A percentile compares a stretch with the other conserved stretches of the same genome.
Evolutionary conservation across 495 filamentous ascomycete species (phyloP).

Genomic region (Margaritispora aquatica): DNA sequence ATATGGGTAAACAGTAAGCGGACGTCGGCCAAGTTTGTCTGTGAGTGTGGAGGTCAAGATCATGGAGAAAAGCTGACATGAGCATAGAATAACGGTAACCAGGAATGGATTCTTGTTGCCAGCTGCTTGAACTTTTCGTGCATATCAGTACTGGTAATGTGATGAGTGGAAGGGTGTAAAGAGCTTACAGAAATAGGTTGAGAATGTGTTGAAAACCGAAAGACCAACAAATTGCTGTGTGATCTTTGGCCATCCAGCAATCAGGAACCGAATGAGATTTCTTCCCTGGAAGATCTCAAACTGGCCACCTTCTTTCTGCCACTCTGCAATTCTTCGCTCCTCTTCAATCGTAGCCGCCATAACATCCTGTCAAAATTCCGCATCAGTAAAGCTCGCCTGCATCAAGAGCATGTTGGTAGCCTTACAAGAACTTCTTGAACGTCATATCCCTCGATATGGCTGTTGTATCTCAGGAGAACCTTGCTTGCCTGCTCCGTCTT

Average conservation of each 20-base stretch:
- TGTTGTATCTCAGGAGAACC: slow-evolving; percentile 33
- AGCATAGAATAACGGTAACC: slow-evolving; percentile 36
- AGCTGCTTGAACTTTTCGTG: slow-evolving; percentile 29
- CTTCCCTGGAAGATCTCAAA: slow-evolving; percentile 34
- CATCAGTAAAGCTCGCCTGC: too few species aligned
- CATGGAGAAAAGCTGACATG: slow-evolving; percentile 35
- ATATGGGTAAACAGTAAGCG: slow-evolving; percentile 29
- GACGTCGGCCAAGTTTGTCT: slow-evolving; percentile 34
- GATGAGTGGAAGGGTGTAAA: too few species aligned
- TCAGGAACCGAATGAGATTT: slow-evolving; percentile 34
- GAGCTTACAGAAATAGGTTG: slow-evolving; percentile 36
- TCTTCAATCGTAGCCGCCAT: slow-evolving; percentile 22
- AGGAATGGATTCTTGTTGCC: slow-evolving; percentile 35
- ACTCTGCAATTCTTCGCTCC: slow-evolving; percentile 28
- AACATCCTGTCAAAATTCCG: slow-evolving; percentile 28
- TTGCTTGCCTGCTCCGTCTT: slow-evolving; percentile 39
- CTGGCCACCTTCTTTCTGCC: slow-evolving; percentile 24
- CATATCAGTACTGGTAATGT: not conserved
- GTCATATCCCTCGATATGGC: slow-evolving; percentile 17
- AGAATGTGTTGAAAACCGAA: slow-evolving; percentile 35
- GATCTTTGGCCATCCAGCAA: slow-evolving; percentile 37
- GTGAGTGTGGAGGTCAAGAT: slow-evolving; percentile 28
- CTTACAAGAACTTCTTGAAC: slow-evolving; percentile 30
- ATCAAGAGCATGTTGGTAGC: slow-evolving; percentile 11
- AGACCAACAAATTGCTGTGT: slow-evolving; percentile 38